Evolutionary conservation across 2,329 filamentous ascomycete species (phyloP), one percentile per base, ranked within the genome.

Genomic region (Colletotrichum sp.): DNA sequence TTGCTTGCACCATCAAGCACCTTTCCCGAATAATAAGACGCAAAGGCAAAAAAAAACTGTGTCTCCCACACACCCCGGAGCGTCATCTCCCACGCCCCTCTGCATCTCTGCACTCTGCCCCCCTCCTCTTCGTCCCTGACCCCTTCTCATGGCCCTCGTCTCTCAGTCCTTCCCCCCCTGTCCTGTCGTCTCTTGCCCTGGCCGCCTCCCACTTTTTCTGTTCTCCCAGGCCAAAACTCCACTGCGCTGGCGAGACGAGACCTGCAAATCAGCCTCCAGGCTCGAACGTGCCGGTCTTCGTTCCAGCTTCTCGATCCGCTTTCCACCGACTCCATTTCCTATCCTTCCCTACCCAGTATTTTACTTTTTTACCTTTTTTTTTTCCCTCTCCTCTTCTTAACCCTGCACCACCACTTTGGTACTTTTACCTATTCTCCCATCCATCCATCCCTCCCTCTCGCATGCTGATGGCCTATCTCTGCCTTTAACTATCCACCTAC

Each of bases 281-380:
- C 74, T 76, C 74, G 74, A 76, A 74, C 71, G 74, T 66, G 66
- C 71, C 65, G 74, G 74, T 74, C 52, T 52, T 74, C 74, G 71
- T 76, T 76, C 74, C 74, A 76, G 65, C 52, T 44, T 67, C 52
- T 67, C 63, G 63, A 75, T 75, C 73, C 73, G 68, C 73, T 72
- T 68, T 65, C 44, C 48, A 60, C 64, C 61, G 69, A 32, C 72
- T 68, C 69, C 72, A 72, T 72, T 57, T 72, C 44, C 63, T 63
- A 61, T 72, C 52, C 61, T 75, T 75, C 68, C 44, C 61, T 72
- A 44, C 48, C 74, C 48, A 27, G 69, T 60, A 75, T 73, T 75
- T 72, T 75, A 63, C 69, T 73, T 75, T 75, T 68, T 75, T 66
- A 36, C 52, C 61, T 61, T 67, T 71, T 75, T 71, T 75, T 25